Evolutionary conservation across 1,284 basidiomycete species (phyloP), one percentile per base, ranked within the genome.

Genomic region (Taiwanofungus camphoratus): DNA sequence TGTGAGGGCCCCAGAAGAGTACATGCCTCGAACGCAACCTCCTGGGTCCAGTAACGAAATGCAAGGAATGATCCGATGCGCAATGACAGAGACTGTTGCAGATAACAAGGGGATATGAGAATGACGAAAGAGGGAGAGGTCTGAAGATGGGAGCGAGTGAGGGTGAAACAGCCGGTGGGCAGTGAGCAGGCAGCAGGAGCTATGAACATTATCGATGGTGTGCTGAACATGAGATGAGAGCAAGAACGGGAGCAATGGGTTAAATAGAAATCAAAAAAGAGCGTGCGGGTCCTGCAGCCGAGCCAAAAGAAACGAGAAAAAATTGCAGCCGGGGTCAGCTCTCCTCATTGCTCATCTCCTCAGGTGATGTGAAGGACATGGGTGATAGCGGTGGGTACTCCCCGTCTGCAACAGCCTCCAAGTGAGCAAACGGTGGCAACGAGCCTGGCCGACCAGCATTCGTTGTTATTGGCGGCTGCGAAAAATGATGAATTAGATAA

Each of bases 351-450:
- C 45, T 47, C 13, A 58, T 51, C 44, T 68, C 71, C 45, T 70
- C 69, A 43, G 78, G 75, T 39, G 70, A 69, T 53, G 74, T 74
- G 56, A 86, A 81, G 33, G 80, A 76, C 78, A 85, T 83, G 16
- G 83, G 80, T 39, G 83, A 84, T 37, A 81, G 64, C 19, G 82
- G 79, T 33, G 78, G 74, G 48, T 77, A 77, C 46, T 76, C 74
- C 47, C 80, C 77, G 49, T 85, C 87, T 34, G 89, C 89, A 36
- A 91, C 80, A 35, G 87, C 87, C 56, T 86, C 84, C 47, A 89
- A 68, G 46, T 85, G 76, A 23, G 86, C 77, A 57, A 87, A 89
- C 4, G 87, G 84, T 31, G 86, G 86, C 38, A 83, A 71, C 44
- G 76, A 69, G 53, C 72, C 53, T 31, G 54, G 53, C 41, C 53